These are phyloP conservation scores for Astrocystis sublimbata DNA, from an alignment of 495 filamentous ascomycete species.

Conservation along the genomic window DNA sequence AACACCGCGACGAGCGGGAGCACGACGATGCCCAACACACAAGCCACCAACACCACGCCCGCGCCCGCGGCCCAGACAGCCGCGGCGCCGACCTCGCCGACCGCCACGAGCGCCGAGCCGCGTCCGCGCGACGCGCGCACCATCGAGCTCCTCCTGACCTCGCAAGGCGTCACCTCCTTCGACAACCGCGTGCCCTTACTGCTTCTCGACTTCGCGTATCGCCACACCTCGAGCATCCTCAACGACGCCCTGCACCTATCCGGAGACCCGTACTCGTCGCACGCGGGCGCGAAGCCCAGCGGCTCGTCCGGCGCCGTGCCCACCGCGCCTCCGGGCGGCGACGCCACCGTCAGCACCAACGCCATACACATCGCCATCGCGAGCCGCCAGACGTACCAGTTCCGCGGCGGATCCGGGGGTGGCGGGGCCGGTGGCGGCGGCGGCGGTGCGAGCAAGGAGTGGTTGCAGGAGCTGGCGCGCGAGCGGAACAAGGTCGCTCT, in stretches of 20 bases:
- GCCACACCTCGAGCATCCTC: constrained; percentile 65
- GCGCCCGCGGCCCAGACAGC: constrained; percentile 21
- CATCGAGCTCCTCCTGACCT: constrained; percentile 86
- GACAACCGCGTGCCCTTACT: constrained; percentile 92
- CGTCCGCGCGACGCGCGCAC: constrained; percentile 89
- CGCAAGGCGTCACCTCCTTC: constrained; percentile 84
- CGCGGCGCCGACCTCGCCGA: constrained; percentile 28
- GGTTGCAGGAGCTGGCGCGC: constrained; percentile 75
- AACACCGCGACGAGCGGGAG: constrained; percentile 33
- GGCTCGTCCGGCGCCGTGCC: constrained; percentile 46
- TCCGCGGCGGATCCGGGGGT: constrained; percentile 45
- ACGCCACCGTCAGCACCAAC: constrained; percentile 45
- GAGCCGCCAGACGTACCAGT: constrained; percentile 52
- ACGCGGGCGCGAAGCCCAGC: constrained; percentile 50
- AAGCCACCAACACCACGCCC: constrained; percentile 39
- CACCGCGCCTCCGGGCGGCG: constrained; percentile 42
- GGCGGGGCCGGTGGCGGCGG: constrained; percentile 29
- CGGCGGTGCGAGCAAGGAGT: constrained; percentile 75
- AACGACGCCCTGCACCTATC: constrained; percentile 65
- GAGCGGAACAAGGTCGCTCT: constrained; percentile 80
- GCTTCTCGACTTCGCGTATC: constrained; percentile 96
- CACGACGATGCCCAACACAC: constrained; percentile 29
- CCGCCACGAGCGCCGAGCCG: constrained; percentile 47
- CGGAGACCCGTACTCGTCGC: constrained; percentile 61
- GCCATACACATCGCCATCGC: constrained; percentile 54